A percentile compares a stretch with the other conserved stretches of the same genome.
Evolutionary conservation across 768 basidiomycete genomes (phyloP).

Genomic region (Macrolepiota dolichaula): DNA sequence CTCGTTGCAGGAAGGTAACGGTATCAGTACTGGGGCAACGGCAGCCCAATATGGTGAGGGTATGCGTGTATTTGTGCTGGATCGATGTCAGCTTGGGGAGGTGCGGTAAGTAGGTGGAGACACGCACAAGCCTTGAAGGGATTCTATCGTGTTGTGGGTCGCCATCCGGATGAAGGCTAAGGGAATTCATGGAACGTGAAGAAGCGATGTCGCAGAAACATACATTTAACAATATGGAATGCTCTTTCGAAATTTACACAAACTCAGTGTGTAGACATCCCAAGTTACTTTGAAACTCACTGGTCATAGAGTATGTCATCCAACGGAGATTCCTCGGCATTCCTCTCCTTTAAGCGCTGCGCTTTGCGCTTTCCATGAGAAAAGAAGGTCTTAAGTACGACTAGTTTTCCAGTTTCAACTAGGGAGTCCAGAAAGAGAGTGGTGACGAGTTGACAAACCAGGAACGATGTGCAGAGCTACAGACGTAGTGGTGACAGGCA

Average conservation of each 20-base stretch:
- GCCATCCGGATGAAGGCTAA: constrained; percentile 62
- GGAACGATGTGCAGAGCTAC: constrained; percentile 54
- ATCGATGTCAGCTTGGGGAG: background rate
- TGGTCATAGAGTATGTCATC: constrained; percentile 71
- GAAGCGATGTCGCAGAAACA: background rate
- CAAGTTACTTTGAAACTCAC: constrained; percentile 28
- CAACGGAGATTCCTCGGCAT: constrained; percentile 44
- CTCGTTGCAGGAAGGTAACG: constrained; percentile 50
- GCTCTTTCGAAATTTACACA: constrained; percentile 34
- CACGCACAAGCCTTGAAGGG: constrained; percentile 62
- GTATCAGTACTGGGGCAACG: constrained; percentile 54
- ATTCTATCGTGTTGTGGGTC: constrained; percentile 65
- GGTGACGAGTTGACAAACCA: constrained; percentile 25
- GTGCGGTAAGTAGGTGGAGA: background rate
- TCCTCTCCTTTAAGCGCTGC: constrained; percentile 30
- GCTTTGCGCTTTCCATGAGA: constrained; percentile 43
- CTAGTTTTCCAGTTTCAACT: constrained; percentile 22
- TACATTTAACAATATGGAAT: constrained; percentile 60
- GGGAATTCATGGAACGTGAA: background rate
- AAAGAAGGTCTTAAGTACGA: constrained; percentile 51
- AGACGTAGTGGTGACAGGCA: constrained; percentile 54
- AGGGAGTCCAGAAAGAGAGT: background rate
- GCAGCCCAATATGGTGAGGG: constrained; percentile 67
- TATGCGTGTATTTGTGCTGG: constrained; percentile 65
- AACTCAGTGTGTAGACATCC: background rate